Conservation (phyloP, 1,139 yeast genomes). For the Yamadazyma dendronema region DNA sequence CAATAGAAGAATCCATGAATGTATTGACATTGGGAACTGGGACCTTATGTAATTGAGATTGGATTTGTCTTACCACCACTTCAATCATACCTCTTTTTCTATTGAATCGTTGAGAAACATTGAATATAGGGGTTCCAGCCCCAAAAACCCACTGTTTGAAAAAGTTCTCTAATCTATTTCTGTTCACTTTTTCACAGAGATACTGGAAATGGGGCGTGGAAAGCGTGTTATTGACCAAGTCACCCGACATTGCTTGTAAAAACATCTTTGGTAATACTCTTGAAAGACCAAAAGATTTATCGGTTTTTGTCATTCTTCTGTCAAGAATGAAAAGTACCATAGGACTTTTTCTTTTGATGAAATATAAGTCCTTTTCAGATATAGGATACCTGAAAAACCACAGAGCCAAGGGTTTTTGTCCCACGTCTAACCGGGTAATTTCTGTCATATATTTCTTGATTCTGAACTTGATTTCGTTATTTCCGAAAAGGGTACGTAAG, state of each 20-base stretch:
- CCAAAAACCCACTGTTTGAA: conserved; percentile 94
- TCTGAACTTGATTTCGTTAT: conserved; percentile 73
- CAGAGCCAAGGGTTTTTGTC: conserved; percentile 75
- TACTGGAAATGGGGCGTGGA: conserved; percentile 85
- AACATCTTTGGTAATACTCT: conserved; percentile 90
- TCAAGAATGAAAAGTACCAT: conserved; percentile 81
- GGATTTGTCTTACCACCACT: conserved; percentile 79
- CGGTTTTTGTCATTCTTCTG: conserved; percentile 93
- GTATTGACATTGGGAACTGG: conserved; percentile 32
- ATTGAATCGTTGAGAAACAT: conserved; percentile 88
- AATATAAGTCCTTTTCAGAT: conserved; percentile 56
- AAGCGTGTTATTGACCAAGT: conserved; percentile 72
- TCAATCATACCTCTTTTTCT: conserved; percentile 92
- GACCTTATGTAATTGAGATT: conserved; percentile 15
- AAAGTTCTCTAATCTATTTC: conserved; percentile 76
- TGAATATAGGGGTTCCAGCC: conserved; percentile 83
- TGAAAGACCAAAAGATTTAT: conserved; percentile 86
- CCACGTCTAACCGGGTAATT: conserved; percentile 71
- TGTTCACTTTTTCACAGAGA: conserved; percentile 91
- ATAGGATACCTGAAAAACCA: conserved; percentile 71
- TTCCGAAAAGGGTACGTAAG: conserved; percentile 70
- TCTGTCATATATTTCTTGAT: conserved; percentile 64
- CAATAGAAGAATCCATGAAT: conserved; percentile 48
- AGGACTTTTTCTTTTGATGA: conserved; percentile 78
- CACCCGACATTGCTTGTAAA: conserved; percentile 95